phyloP scores from a whole-genome alignment of 1,139 yeast species.

The Torulaspora globosa region DNA sequence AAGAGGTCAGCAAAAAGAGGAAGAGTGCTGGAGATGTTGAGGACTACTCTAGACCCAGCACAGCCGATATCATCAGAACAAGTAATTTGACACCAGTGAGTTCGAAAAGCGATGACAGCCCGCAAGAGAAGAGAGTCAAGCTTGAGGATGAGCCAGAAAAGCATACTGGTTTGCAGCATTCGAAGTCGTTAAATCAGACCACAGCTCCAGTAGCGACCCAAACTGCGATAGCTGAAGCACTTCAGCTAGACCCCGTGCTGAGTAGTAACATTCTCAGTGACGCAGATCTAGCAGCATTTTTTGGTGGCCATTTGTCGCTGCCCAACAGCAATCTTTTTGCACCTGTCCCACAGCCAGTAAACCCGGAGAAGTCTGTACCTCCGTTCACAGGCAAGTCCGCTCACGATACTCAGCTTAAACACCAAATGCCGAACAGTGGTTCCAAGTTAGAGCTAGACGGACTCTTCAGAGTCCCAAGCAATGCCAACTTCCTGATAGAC shows the following conservation, averaged over 20 bases:
- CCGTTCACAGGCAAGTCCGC: background rate
- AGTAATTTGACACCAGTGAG: conserved; percentile 13
- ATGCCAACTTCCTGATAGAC: conserved; percentile 25
- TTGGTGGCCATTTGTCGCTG: conserved; percentile 13
- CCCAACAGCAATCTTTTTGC: background rate
- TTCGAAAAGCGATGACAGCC: conserved; percentile 13
- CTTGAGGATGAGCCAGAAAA: conserved; percentile 14
- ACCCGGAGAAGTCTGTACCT: background rate
- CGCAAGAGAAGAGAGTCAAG: conserved; percentile 19
- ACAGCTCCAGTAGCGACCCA: conserved; percentile 17
- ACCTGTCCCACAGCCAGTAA: background rate
- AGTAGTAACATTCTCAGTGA: conserved; percentile 28
- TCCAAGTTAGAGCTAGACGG: conserved; percentile 19
- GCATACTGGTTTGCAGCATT: background rate
- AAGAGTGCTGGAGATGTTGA: conserved; percentile 5
- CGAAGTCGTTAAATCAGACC: background rate
- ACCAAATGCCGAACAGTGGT: conserved; percentile 2
- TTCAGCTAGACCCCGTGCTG: conserved; percentile 30
- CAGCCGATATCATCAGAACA: conserved; percentile 6
- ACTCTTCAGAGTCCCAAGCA: conserved; percentile 29
- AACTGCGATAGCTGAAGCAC: conserved; percentile 31
- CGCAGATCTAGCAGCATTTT: conserved; percentile 27
- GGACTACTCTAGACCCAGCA: conserved; percentile 7
- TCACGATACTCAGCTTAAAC: background rate
- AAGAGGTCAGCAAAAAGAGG: conserved; percentile 6